A percentile compares a stretch with the other conserved stretches of the same genome.
These are phyloP conservation scores for Leccinum disarticulatum DNA, from an alignment of 768 basidiomycete genomes.

Conservation along the genomic window DNA sequence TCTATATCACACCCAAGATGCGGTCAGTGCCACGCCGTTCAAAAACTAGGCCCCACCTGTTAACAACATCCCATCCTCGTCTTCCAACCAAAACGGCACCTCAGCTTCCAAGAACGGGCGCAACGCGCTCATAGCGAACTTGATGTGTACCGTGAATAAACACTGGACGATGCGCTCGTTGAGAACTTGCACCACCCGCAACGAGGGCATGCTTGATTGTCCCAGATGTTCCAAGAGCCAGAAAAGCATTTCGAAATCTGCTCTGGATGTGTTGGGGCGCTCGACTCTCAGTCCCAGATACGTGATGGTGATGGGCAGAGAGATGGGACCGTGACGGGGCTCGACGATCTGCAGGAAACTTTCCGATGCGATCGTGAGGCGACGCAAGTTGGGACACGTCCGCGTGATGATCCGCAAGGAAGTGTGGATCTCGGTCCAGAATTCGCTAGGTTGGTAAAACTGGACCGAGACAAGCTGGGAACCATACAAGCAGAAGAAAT, in stretches of 20 bases:
- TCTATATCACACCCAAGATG: background rate
- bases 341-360: constrained; percentile 4
- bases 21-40: background rate
- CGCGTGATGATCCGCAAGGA: constrained; percentile 9
- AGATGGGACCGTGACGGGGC: background rate
- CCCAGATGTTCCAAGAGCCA: background rate
- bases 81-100: background rate
- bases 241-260: background rate
- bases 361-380: constrained; percentile 18
- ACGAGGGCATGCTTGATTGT: background rate
- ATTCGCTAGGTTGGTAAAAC: background rate
- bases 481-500: background rate
- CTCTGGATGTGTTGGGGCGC: background rate
- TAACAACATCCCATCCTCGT: background rate
- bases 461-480: background rate
- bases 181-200: background rate
- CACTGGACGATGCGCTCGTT: background rate
- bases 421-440: background rate
- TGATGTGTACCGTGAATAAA: background rate
- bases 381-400: constrained; percentile 18
- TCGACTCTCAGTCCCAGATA: constrained; percentile 19
- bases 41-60: background rate
- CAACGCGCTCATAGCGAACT: background rate
- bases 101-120: background rate
- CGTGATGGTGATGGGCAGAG: constrained; percentile 12